These are phyloP conservation scores for Penicillium sp. DNA, from an alignment of 2,329 filamentous ascomycete genomes.

Conservation along the genomic window DNA sequence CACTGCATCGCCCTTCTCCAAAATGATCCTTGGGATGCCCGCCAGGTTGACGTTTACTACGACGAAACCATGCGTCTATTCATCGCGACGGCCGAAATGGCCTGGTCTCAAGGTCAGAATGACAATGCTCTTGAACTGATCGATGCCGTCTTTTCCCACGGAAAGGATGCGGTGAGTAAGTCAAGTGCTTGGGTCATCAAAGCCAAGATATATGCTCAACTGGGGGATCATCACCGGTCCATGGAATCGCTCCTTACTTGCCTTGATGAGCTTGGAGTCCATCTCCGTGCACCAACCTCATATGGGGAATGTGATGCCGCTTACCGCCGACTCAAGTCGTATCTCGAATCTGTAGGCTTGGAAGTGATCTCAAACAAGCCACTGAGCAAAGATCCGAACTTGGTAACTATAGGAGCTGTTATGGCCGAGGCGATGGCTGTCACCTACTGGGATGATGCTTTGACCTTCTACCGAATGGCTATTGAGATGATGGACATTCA, in stretches of 20 bases:
- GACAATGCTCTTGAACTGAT: constrained; percentile 71
- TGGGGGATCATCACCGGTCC: constrained; percentile 71
- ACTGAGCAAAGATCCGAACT: constrained; percentile 46
- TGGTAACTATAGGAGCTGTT: constrained; percentile 56
- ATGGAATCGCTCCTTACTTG: constrained; percentile 73
- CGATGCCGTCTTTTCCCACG: constrained; percentile 69
- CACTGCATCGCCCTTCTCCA: constrained; percentile 80
- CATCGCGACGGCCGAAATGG: constrained; percentile 79
- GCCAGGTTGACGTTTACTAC: constrained; percentile 74
- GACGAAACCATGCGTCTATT: constrained; percentile 82
- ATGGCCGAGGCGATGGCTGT: constrained; percentile 62
- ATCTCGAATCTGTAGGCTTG: constrained; percentile 63
- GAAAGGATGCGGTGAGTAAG: constrained; percentile 75
- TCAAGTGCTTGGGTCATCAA: constrained; percentile 82
- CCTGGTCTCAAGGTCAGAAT: constrained; percentile 76
- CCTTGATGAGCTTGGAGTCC: constrained; percentile 69
- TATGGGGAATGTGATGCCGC: constrained; percentile 78
- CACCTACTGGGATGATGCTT: constrained; percentile 63
- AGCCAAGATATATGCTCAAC: constrained; percentile 76
- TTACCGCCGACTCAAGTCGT: constrained; percentile 67
- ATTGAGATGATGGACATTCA: constrained; percentile 63
- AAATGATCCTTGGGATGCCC: constrained; percentile 74
- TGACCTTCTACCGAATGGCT: constrained; percentile 63
- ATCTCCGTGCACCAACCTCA: constrained; percentile 67
- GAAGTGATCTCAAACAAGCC: constrained; percentile 44